A percentile compares a stretch with the other conserved stretches of the same genome.
Evolutionary conservation across 148 eudicot species (phyloP).

Genomic region (Gaultheria prostrata): DNA sequence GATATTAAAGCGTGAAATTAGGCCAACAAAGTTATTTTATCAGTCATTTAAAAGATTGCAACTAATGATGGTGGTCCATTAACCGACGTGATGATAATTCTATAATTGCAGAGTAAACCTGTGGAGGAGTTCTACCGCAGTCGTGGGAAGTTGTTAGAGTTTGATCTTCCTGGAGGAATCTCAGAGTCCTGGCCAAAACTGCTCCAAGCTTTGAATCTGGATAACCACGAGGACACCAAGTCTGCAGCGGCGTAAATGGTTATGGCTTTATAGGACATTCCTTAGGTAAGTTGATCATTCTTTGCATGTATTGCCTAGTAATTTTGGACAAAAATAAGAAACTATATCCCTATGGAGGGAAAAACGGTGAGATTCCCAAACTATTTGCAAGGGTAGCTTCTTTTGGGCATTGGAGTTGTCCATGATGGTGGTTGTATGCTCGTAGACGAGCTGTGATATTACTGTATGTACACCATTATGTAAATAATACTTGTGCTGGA

Average conservation of each 20-base stretch:
- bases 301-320: constrained; percentile 13
- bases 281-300: constrained; percentile 23
- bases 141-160: constrained; percentile 72
- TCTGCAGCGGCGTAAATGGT: constrained; percentile 61
- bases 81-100: not conserved
- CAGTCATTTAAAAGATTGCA: not conserved
- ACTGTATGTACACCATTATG: not conserved
- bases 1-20: not conserved
- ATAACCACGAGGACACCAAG: constrained; percentile 46
- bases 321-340: not conserved
- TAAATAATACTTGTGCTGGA: not conserved
- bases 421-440: constrained; percentile 5
- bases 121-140: constrained; percentile 79
- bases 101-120: constrained; percentile 60
- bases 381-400: not conserved
- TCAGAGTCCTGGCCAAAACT: constrained; percentile 94
- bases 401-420: constrained; percentile 5
- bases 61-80: not conserved
- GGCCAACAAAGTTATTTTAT: not conserved
- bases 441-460: constrained; percentile 1
- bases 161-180: constrained; percentile 92
- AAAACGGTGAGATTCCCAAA: not conserved
- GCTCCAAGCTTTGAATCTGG: constrained; percentile 66
- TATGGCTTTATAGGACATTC: not conserved
- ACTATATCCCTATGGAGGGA: not conserved